A percentile compares a stretch with the other conserved stretches of the same genome.
Conservation (phyloP, 768 basidiomycete genomes). For the Hypsizygus marmoreus region DNA sequence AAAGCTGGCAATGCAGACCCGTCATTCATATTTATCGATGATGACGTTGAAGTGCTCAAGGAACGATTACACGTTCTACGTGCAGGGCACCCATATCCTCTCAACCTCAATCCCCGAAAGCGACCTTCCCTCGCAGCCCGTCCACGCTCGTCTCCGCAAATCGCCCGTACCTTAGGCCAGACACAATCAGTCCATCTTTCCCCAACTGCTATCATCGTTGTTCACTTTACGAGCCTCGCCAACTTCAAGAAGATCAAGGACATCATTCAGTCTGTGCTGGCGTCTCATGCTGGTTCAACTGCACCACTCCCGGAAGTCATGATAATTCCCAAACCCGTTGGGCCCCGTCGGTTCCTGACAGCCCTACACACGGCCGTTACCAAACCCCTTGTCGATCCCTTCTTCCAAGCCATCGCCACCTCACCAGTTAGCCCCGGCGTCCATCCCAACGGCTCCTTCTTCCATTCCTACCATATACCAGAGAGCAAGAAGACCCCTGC, state of each 20-base stretch:
- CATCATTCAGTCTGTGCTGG: slow-evolving; percentile 69
- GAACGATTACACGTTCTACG: slow-evolving; percentile 72
- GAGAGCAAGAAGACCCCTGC: too few relatives aligned
- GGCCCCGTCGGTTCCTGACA: slow-evolving; percentile 90
- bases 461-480: slow-evolving; percentile 37
- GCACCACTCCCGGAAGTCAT: slow-evolving; percentile 81
- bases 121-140: slow-evolving; percentile 69
- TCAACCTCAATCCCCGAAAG: slow-evolving; percentile 48
- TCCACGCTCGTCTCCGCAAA: slow-evolving; percentile 79
- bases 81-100: slow-evolving; percentile 49
- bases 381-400: slow-evolving; percentile 86
- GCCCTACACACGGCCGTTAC: slow-evolving; percentile 89
- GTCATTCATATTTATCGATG: slow-evolving; percentile 91
- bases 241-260: slow-evolving; percentile 92
- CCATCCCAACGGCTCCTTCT: slow-evolving; percentile 40
- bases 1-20: slow-evolving; percentile 21
- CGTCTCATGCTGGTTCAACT: slow-evolving; percentile 43
- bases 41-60: slow-evolving; percentile 80
- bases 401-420: slow-evolving; percentile 93
- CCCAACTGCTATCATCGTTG: slow-evolving; percentile 53
- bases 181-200: slow-evolving; percentile 27
- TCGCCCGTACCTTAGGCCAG: slow-evolving; percentile 57
- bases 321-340: slow-evolving; percentile 96
- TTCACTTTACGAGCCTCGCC: slow-evolving; percentile 89
- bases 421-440: slow-evolving; percentile 80